Conservation (phyloP, 495 filamentous ascomycete genomes). For the Peziza echinospora region DNA sequence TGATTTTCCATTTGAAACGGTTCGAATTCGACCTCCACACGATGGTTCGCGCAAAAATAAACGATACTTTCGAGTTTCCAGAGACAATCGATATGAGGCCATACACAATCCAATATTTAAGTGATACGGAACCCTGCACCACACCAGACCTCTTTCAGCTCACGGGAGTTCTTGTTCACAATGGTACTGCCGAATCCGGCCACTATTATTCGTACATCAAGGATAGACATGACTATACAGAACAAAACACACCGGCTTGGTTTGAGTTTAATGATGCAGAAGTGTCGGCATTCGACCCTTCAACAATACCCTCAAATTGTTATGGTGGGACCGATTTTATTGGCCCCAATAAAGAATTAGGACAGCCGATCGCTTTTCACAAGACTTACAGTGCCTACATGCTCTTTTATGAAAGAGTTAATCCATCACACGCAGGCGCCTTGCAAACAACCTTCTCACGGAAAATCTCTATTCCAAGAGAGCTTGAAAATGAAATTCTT, state of each 20-base stretch:
- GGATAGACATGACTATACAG: constrained; percentile 39
- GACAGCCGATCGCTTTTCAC: constrained; percentile 23
- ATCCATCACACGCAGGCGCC: constrained; percentile 24
- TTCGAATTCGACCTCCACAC: constrained; percentile 87
- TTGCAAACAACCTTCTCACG: constrained; percentile 26
- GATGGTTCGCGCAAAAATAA: constrained; percentile 76
- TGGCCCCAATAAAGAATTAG: constrained; percentile 22
- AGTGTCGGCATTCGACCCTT: constrained; percentile 53
- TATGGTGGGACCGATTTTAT: constrained; percentile 53
- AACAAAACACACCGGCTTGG: constrained; percentile 36
- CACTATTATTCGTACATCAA: constrained; percentile 95
- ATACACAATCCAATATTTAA: constrained; percentile 74
- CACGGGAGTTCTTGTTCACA: constrained; percentile 80
- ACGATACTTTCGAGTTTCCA: constrained; percentile 84
- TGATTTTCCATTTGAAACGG: constrained; percentile 90
- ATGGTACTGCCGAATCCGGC: constrained; percentile 77
- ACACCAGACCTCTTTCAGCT: constrained; percentile 62
- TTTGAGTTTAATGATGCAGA: constrained; percentile 84
- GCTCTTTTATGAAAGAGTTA: constrained; percentile 81
- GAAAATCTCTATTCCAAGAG: constrained; percentile 32
- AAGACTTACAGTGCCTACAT: constrained; percentile 86
- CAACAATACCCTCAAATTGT: constrained; percentile 47
- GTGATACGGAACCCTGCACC: constrained; percentile 30
- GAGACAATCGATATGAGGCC: constrained; percentile 66
- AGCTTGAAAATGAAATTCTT: constrained; percentile 38